Percentiles rank a stretch among this genome's conserved stretches.
These are phyloP conservation scores for Brassica rapa DNA, from an alignment of 345 rosid genomes.

Conservation along the genomic window DNA sequence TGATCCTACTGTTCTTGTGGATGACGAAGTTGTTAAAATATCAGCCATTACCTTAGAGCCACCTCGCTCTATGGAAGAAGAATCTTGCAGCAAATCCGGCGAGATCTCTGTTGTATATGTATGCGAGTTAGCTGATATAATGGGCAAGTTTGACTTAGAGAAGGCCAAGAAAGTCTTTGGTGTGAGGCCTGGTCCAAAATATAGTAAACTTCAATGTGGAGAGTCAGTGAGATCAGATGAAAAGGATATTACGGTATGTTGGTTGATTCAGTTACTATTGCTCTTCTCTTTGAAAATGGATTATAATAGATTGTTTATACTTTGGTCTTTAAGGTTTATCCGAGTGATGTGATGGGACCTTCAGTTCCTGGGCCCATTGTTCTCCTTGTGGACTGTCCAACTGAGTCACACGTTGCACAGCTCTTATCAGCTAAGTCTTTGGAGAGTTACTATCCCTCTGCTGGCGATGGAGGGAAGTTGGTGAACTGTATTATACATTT, in stretches of 20 bases:
- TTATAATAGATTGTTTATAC: not conserved
- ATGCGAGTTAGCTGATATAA: conserved; percentile 83
- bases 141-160: conserved; percentile 78
- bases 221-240: conserved; percentile 78
- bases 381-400: conserved; percentile 85
- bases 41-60: conserved; percentile 69
- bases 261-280: not conserved
- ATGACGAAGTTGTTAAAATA: conserved; percentile 83
- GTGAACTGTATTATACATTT: conserved; percentile 85
- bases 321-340: conserved; percentile 60
- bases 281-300: not conserved
- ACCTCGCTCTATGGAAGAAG: conserved; percentile 36
- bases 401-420: conserved; percentile 59
- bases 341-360: conserved; percentile 94
- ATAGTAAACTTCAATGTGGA: conserved; percentile 75
- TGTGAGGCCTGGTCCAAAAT: conserved; percentile 79
- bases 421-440: conserved; percentile 55
- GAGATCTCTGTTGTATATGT: conserved; percentile 84
- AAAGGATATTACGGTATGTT: conserved; percentile 66
- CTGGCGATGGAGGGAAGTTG: conserved; percentile 44
- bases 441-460: conserved; percentile 52
- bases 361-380: conserved; percentile 86
- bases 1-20: conserved; percentile 64
- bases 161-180: conserved; percentile 77
- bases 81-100: conserved; percentile 53